Conservation (phyloP, 2,329 filamentous ascomycete species). For the Incumbomyces lentus region DNA sequence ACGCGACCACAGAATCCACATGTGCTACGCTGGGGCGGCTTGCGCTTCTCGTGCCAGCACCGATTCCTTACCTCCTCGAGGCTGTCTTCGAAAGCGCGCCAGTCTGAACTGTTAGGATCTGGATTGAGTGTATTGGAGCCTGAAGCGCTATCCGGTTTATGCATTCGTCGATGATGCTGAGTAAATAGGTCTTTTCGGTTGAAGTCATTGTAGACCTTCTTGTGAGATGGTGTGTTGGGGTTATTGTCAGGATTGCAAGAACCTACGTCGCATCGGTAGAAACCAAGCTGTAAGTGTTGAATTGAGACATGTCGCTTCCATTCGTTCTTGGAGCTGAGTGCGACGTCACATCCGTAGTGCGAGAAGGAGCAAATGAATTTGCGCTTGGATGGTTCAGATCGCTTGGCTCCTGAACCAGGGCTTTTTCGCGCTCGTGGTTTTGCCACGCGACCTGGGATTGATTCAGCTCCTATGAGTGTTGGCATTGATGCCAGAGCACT, state of each 20-base stretch:
- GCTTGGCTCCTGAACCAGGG: conserved; percentile 20
- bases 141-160: conserved; percentile 36
- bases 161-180: conserved; percentile 81
- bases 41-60: conserved; percentile 52
- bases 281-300: conserved; percentile 65
- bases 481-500: conserved; percentile 18
- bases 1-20: conserved; percentile 49
- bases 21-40: conserved; percentile 53
- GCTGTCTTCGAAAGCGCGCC: conserved; percentile 38
- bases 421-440: conserved; percentile 22
- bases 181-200: conserved; percentile 89
- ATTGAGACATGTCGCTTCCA: conserved; percentile 85
- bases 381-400: conserved; percentile 21
- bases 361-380: conserved; percentile 70
- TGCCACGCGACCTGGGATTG: conserved; percentile 19
- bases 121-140: conserved; percentile 12
- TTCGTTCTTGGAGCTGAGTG: conserved; percentile 77
- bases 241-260: conserved; percentile 33
- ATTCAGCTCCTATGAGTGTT: conserved; percentile 17
- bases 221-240: conserved; percentile 15
- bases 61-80: conserved; percentile 48
- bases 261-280: conserved; percentile 67
- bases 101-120: conserved; percentile 20
- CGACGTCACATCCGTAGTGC: conserved; percentile 62
- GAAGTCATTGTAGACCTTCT: conserved; percentile 52